A percentile compares a stretch with the other conserved stretches of the same genome.
Evolutionary conservation across 441 rosid species (phyloP).

Genomic region (Brassica hybrid): DNA sequence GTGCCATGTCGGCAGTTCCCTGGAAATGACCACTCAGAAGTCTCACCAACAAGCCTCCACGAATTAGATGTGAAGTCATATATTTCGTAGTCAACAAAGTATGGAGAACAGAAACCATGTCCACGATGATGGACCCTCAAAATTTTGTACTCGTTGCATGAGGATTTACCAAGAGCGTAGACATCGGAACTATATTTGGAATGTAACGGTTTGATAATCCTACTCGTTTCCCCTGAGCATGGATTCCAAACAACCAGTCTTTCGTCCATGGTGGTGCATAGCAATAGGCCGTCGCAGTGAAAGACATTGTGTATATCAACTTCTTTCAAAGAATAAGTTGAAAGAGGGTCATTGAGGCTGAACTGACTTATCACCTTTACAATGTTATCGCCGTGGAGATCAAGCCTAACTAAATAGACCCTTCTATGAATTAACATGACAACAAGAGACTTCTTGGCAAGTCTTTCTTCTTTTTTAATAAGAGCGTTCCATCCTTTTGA

Average conservation of each 20-base stretch:
- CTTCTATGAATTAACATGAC: not conserved
- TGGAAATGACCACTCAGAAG: not conserved
- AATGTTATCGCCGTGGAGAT: not conserved
- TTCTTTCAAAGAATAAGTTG: too few relatives aligned
- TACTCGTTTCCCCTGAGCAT: not conserved
- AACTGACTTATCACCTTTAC: not conserved
- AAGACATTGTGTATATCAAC: too few relatives aligned
- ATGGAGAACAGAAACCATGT: not conserved
- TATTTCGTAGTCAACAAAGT: not conserved
- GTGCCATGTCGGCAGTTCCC: not conserved
- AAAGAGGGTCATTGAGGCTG: not conserved
- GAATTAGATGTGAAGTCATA: not conserved
- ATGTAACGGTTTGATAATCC: not conserved
- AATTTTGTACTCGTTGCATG: slow-evolving; percentile 5
- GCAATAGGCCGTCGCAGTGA: not conserved
- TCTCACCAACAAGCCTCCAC: not conserved
- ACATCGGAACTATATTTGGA: not conserved
- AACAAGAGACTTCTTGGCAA: not conserved
- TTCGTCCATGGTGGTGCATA: not conserved
- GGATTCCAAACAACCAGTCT: not conserved
- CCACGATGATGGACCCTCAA: not conserved
- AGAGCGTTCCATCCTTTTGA: slow-evolving; percentile 6
- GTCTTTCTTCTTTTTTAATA: not conserved
- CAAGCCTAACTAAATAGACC: not conserved
- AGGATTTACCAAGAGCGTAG: slow-evolving; percentile 4